Evolutionary conservation across 1,139 yeast genomes (phyloP), one percentile per base, ranked within the genome.

Genomic region (Saccharomyces uvarum): DNA sequence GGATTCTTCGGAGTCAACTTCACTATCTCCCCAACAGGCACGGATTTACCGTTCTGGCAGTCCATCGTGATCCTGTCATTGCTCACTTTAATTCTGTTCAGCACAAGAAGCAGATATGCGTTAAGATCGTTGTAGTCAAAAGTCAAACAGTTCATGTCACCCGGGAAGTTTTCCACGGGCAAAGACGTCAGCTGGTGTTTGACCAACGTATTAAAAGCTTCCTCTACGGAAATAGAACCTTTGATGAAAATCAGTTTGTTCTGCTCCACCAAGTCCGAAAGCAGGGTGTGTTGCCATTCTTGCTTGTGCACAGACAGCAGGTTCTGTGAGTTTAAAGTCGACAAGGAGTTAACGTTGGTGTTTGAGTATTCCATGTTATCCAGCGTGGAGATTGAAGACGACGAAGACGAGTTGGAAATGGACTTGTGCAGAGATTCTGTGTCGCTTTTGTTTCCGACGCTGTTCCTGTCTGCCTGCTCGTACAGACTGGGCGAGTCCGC

Each of bases 121-220:
- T 86, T 87, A 68, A 88, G 77, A 70, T 88, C 96, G 8, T 90
- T 78, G 69, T 86, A 88, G 69, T 88, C 96, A 70, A 88, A 88
- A 0, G 93, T 83, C 55, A 81, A 73, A 61, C 89, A 84, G 59
- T 82, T 79, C 51, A 80, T 70, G 61, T 78, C 82, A 50, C 73
- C 67, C 3, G 72, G 71, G 49, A 61, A 56, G 67, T 74, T 72
- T 67, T 74, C 73, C 69, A 88, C 89, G 0, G 96, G 96, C 50
- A 88, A 74, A 33, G 89, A 82, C 1, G 96, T 88, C 64, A 88
- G 77, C 57, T 83, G 80, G 68, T 88, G 79, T 21, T 75, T 68
- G 44, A 77, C 77, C 62, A 88, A 77, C 2, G 82, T 81, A 61
- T 87, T 87, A 72, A 86, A 88, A 2, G 96, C 95, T 53, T 79